Percentiles rank a stretch among this genome's conserved stretches.
Evolutionary conservation across 31 red algal genomes (phyloP).

Genomic region (Porphyra umbilicalis): DNA sequence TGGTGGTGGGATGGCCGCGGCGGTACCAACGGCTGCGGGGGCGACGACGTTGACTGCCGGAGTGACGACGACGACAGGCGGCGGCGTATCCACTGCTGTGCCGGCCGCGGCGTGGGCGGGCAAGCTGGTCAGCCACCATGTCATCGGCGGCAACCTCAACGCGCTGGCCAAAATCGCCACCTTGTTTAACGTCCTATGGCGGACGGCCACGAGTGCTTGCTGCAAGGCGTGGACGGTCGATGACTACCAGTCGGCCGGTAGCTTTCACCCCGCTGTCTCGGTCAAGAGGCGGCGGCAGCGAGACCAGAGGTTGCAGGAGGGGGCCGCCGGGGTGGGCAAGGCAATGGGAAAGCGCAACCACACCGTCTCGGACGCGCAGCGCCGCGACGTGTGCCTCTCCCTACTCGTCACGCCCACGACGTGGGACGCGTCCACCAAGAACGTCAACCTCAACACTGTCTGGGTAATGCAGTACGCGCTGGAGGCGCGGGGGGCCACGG

Average conservation of each 20-base stretch:
- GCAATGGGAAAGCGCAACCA: neutral
- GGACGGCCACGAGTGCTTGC: neutral
- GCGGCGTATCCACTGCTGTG: no score
- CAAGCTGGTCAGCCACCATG: neutral
- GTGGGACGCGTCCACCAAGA: neutral
- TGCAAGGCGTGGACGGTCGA: neutral
- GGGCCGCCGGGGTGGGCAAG: neutral
- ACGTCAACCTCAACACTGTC: neutral
- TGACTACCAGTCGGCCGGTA: neutral
- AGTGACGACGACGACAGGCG: no score
- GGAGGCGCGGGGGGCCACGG: neutral
- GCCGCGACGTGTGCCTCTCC: neutral
- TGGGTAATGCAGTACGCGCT: neutral
- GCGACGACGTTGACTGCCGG: no score
- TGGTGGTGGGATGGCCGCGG: no score
- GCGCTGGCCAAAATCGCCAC: neutral
- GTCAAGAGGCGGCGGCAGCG: neutral
- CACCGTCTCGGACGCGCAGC: neutral
- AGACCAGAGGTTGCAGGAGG: neutral
- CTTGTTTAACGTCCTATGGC: neutral
- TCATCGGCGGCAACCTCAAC: neutral
- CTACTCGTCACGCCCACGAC: neutral
- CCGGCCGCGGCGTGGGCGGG: no score
- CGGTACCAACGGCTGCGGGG: no score
- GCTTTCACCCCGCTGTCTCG: neutral